Conservation (phyloP, 2,329 filamentous ascomycete species). For the Aspergillus cejpii region DNA sequence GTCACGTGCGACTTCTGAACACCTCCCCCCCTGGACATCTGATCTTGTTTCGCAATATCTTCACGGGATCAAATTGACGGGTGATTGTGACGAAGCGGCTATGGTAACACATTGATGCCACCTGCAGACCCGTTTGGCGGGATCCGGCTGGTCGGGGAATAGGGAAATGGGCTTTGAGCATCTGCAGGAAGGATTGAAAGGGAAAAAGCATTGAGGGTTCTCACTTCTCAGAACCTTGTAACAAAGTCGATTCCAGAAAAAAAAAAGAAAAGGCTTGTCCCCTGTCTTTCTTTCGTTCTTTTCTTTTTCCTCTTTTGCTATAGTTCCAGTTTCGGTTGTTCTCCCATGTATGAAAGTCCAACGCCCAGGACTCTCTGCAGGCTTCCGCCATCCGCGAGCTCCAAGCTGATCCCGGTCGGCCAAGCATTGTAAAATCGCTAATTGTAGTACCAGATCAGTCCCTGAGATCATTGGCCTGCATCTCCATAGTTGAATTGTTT, state of each 20-base stretch:
- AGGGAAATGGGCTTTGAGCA: constrained; percentile 12
- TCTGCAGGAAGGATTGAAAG: constrained; percentile 16
- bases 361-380: constrained; percentile 23
- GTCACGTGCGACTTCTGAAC: background rate
- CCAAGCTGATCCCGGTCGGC: constrained; percentile 7
- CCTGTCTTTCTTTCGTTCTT: constrained; percentile 4
- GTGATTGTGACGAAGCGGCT: constrained; percentile 6
- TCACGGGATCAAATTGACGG: constrained; percentile 2
- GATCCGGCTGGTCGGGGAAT: constrained; percentile 21
- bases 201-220: constrained; percentile 5
- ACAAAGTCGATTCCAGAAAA: constrained; percentile 12
- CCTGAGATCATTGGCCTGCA: constrained; percentile 25
- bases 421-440: constrained; percentile 13
- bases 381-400: constrained; percentile 18
- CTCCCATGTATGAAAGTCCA: constrained; percentile 8
- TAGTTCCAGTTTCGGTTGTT: constrained; percentile 1
- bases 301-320: constrained; percentile 7
- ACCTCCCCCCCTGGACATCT: background rate
- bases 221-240: constrained; percentile 6
- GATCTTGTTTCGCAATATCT: constrained; percentile 5
- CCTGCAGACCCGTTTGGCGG: constrained; percentile 13
- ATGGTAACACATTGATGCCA: constrained; percentile 14
- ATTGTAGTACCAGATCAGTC: constrained; percentile 26
- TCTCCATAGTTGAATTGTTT: constrained; percentile 26
- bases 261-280: constrained; percentile 9